phyloP scores from a whole-genome alignment of 169 alveolate genomes.

The Sarcocystis neurona region DNA sequence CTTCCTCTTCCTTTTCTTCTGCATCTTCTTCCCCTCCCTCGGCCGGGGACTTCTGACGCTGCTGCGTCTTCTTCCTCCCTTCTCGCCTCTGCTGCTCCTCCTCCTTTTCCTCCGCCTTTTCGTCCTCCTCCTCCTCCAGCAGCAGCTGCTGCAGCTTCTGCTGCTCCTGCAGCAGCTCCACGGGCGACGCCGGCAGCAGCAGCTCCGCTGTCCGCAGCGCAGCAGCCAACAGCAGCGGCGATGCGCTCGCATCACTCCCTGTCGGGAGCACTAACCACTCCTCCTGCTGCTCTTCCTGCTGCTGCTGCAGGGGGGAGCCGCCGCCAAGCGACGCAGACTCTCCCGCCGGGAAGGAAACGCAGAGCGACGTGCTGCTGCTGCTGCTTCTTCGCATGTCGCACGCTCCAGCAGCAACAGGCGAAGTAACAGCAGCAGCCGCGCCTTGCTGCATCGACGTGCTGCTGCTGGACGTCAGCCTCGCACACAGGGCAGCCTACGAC shows the following conservation, averaged over 20 bases:
- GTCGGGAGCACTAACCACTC: constrained; percentile 15
- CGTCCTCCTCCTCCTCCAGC: constrained; percentile 50
- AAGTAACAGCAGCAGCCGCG: constrained; percentile 47
- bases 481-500: constrained; percentile 14
- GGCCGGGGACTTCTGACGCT: not conserved
- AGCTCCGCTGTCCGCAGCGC: constrained; percentile 31
- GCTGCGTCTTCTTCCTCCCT: not conserved
- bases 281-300: constrained; percentile 19
- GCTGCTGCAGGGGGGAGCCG: constrained; percentile 14
- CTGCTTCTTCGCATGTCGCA: not conserved
- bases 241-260: constrained; percentile 4
- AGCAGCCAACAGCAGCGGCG: constrained; percentile 49
- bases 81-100: not conserved
- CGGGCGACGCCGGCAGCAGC: constrained; percentile 44
- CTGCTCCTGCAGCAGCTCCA: constrained; percentile 56
- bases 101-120: not conserved
- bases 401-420: constrained; percentile 10
- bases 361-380: constrained; percentile 9
- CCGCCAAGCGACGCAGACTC: constrained; percentile 17
- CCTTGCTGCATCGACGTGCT: constrained; percentile 13
- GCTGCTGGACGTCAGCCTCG: constrained; percentile 39
- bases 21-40: not conserved
- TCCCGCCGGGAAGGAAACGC: constrained; percentile 52
- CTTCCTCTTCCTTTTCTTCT: not conserved
- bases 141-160: constrained; percentile 64